Evolutionary conservation across 2,329 filamentous ascomycete genomes (phyloP).

Genomic region (Beauveria australis): DNA sequence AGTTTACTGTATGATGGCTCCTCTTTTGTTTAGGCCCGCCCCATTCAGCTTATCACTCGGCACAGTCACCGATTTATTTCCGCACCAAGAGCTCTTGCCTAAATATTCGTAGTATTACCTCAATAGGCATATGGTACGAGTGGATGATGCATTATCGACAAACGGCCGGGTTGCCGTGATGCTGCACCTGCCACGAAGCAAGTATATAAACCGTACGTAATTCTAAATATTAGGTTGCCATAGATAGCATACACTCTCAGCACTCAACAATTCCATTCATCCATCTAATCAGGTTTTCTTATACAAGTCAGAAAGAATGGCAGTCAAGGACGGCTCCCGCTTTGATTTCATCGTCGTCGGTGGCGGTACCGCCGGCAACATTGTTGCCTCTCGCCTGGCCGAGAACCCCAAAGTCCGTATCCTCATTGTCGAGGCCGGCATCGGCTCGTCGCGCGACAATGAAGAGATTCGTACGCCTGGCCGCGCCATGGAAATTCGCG

Average conservation of each 20-base stretch:
- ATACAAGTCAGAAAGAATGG: not conserved
- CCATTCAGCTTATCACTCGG: not conserved
- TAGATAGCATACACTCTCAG: too few species aligned
- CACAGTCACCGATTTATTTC: not conserved
- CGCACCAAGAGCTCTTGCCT: not conserved
- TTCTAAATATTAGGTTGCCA: too few species aligned
- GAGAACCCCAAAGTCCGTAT: slow-evolving; percentile 31
- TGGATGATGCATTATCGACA: not conserved
- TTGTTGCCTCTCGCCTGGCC: slow-evolving; percentile 28
- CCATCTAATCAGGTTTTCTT: not conserved
- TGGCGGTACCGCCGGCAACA: slow-evolving; percentile 28
- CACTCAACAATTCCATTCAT: not conserved
- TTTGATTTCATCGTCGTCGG: slow-evolving; percentile 26
- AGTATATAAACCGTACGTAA: not conserved
- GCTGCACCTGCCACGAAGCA: not conserved
- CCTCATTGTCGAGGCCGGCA: slow-evolving; percentile 40
- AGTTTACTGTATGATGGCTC: not conserved
- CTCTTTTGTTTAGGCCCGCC: not conserved
- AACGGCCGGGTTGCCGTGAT: not conserved
- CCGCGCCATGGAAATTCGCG: slow-evolving; percentile 43
- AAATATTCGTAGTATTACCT: not conserved
- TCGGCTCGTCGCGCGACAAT: slow-evolving; percentile 38
- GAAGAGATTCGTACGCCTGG: slow-evolving; percentile 46
- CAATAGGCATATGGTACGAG: not conserved
- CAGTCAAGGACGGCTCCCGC: slow-evolving; percentile 5